Percentiles rank a stretch among this genome's conserved stretches.
These are phyloP conservation scores for Ceratocystis cubensis DNA, from an alignment of 2,329 filamentous ascomycete species.

Conservation along the genomic window DNA sequence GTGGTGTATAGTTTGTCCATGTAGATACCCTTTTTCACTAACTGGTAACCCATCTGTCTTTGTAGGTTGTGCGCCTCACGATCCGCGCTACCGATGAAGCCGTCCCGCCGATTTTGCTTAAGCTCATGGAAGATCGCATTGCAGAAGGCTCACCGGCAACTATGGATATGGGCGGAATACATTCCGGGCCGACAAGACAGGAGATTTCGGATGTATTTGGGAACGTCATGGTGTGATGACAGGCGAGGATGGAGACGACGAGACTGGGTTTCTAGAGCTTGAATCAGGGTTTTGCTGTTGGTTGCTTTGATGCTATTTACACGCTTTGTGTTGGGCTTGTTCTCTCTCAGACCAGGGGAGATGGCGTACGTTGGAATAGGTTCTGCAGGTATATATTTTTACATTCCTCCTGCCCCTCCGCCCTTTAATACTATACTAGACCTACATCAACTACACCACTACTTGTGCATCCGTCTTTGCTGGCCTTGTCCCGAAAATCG, in stretches of 20 bases:
- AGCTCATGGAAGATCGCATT: constrained; percentile 76
- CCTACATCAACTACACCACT: constrained; percentile 29
- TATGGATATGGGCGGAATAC: constrained; percentile 27
- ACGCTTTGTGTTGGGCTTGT: not conserved
- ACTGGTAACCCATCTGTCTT: constrained; percentile 20
- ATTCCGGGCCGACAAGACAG: constrained; percentile 33
- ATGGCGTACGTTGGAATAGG: not conserved
- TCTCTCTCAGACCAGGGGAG: not conserved
- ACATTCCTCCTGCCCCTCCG: not conserved
- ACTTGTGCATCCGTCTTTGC: constrained; percentile 67
- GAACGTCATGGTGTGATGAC: constrained; percentile 41
- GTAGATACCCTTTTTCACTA: constrained; percentile 21
- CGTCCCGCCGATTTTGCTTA: constrained; percentile 67
- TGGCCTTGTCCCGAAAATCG: constrained; percentile 79
- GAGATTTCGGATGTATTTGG: constrained; percentile 46
- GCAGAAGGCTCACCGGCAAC: constrained; percentile 39
- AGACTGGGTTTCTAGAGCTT: not conserved
- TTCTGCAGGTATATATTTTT: not conserved
- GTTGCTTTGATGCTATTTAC: not conserved
- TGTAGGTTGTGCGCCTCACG: constrained; percentile 86
- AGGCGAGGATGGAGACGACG: not conserved
- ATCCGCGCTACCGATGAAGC: constrained; percentile 86
- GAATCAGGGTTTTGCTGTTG: not conserved
- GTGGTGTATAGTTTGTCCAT: not conserved
- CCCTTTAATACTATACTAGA: no score